These are phyloP conservation scores for Cryptococcus maquisensis DNA, from an alignment of 1,284 basidiomycete species.

Conservation along the genomic window DNA sequence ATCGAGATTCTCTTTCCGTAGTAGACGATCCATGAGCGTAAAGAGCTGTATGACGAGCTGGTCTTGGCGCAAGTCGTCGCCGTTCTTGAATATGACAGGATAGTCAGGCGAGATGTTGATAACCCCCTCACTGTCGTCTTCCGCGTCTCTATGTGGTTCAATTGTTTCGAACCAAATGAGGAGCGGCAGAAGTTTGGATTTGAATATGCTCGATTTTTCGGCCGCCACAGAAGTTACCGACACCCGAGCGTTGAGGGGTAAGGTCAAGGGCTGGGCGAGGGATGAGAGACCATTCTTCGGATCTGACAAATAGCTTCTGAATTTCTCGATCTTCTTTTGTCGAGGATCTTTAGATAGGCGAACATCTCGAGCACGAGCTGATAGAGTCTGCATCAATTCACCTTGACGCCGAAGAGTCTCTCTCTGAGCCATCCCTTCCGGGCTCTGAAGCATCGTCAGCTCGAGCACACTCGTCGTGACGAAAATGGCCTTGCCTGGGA, in stretches of 20 bases:
- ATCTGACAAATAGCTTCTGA: conserved; percentile 76
- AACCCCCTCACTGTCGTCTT: conserved; percentile 27
- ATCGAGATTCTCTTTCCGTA: conserved; percentile 94
- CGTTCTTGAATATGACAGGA: conserved; percentile 97
- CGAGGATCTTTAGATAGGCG: conserved; percentile 86
- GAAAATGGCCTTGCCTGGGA: conserved; percentile 63
- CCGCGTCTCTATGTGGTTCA: conserved; percentile 53
- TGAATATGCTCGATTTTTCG: conserved; percentile 93
- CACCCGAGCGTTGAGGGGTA: conserved; percentile 83
- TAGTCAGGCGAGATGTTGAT: conserved; percentile 57
- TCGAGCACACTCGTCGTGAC: background rate
- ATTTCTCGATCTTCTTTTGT: conserved; percentile 94
- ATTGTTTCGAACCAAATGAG: conserved; percentile 79
- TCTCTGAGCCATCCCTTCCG: conserved; percentile 69
- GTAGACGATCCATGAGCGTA: conserved; percentile 90
- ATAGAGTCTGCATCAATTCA: conserved; percentile 76
- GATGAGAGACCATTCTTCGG: conserved; percentile 72
- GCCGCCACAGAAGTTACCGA: conserved; percentile 78
- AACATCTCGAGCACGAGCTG: conserved; percentile 77
- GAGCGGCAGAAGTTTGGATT: conserved; percentile 91
- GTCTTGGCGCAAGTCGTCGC: conserved; percentile 96
- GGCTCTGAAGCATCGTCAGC: conserved; percentile 52
- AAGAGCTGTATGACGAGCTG: conserved; percentile 96
- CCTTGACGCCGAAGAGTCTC: conserved; percentile 80
- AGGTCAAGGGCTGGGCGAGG: conserved; percentile 67